Evolutionary conservation across 2,329 filamentous ascomycete species (phyloP), one percentile per base, ranked within the genome.

Genomic region (Calonectria pauciramosa): DNA sequence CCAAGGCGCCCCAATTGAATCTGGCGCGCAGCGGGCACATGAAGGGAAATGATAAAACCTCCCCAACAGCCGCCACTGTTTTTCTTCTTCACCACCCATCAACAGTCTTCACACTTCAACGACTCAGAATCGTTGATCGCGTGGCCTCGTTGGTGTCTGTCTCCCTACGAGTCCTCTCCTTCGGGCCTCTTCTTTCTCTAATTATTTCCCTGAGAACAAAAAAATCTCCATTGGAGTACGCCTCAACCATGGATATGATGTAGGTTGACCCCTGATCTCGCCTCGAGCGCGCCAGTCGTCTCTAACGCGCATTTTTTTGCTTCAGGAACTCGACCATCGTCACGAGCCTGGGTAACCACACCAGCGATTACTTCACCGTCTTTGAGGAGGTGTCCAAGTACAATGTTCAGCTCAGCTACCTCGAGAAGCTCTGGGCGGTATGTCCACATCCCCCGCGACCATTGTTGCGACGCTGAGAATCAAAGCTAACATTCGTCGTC

Each of bases 401-500:
- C 90, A 97, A 98, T 91, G 91, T 97, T 72, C 92, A 96, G 80
- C 92, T 99, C 83, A 98, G 95, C 86, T 90, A 95, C 77, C 88
- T 93, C 82, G 97, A 99, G 90, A 93, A 93, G 83, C 89, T 98
- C 79, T 99, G 97, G 97, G 94, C 95, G 65, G 92, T 93, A 89
- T 83, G 91, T 91, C 74, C 70, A 77, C 83, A 91, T 91, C 75
- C 70, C 51, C 70, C 59, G 36, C 52, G 44, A 64, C 59, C 49
- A 28, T 32, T 41, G 30, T 36, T 41, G 16, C 77, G 36, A 70
- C 18, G 16, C 8, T 16, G 41, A 52, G 44, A 20, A 67, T 52
- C 20, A 38, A 77, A 68, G 74, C 75, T 78, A 74, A 82, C 73
- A 59, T 34, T 23, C 7, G 34, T 69, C 26, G 34, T 69, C 26